These are phyloP conservation scores for Phytophthora pluvialis DNA, from an alignment of 352 stramenopile species.

Conservation along the genomic window DNA sequence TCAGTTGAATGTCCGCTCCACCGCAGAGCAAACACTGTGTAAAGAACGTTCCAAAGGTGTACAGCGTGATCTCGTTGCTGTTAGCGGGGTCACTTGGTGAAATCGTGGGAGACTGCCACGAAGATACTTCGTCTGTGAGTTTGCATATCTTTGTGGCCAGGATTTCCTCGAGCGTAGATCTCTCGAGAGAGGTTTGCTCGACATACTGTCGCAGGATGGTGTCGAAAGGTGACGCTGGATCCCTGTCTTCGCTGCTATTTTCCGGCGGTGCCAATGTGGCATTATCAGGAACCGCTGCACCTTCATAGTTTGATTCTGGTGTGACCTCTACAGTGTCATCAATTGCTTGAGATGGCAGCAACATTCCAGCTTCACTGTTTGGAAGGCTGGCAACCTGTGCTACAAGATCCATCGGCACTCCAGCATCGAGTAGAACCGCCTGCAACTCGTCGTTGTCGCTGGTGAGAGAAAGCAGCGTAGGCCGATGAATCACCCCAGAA, in stretches of 20 bases:
- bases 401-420: slow-evolving; percentile 44
- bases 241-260: background rate
- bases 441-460: slow-evolving; percentile 33
- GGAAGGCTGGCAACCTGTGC: slow-evolving; percentile 21
- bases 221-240: slow-evolving; percentile 29
- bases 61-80: slow-evolving; percentile 32
- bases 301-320: slow-evolving; percentile 1
- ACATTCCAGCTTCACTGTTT: background rate
- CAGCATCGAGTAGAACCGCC: slow-evolving; percentile 39
- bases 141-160: slow-evolving; percentile 7
- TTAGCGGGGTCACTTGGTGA: slow-evolving; percentile 31
- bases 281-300: background rate
- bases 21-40: slow-evolving; percentile 47
- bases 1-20: slow-evolving; percentile 29
- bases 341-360: background rate
- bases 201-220: slow-evolving; percentile 24
- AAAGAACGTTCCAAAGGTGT: slow-evolving; percentile 66
- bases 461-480: background rate
- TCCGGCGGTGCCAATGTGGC: background rate
- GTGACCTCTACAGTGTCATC: background rate
- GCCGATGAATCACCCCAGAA: slow-evolving; percentile 1
- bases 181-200: slow-evolving; percentile 28
- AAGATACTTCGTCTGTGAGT: background rate
- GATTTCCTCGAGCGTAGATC: slow-evolving; percentile 25
- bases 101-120: slow-evolving; percentile 31